Percentiles rank a stretch among this genome's conserved stretches.
These are phyloP conservation scores for Bolboschoenoplectus hybrid DNA, from an alignment of 202 grass and related monocot genomes.

Conservation along the genomic window DNA sequence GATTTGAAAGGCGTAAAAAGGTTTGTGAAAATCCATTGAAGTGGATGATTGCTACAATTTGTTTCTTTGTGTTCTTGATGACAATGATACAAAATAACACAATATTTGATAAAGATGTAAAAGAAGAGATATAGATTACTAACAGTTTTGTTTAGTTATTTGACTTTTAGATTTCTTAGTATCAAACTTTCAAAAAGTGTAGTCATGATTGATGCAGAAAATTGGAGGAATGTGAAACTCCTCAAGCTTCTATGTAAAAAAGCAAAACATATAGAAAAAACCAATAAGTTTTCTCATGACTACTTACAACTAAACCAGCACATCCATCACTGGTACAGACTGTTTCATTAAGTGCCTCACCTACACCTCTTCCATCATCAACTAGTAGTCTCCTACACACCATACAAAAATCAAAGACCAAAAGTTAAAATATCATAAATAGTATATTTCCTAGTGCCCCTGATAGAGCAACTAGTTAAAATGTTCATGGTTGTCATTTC, in stretches of 20 bases:
- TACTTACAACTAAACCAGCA: conserved; percentile 85
- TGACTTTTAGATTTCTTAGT: not conserved
- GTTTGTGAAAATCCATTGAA: not conserved
- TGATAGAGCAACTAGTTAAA: not conserved
- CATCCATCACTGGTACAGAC: conserved; percentile 64
- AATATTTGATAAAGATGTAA: not conserved
- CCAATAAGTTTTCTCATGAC: conserved; percentile 9
- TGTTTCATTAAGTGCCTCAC: conserved; percentile 81
- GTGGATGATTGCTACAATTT: not conserved
- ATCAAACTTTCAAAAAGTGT: not conserved
- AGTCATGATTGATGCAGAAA: not conserved
- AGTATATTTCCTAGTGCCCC: not conserved
- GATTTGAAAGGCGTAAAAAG: not conserved
- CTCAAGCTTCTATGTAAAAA: conserved; percentile 17
- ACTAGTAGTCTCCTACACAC: conserved; percentile 79
- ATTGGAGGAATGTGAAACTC: not conserved
- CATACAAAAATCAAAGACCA: conserved; percentile 24
- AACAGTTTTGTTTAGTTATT: conserved; percentile 24
- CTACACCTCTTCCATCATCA: conserved; percentile 87
- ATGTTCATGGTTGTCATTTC: conserved; percentile 4
- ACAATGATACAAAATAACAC: not conserved
- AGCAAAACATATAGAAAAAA: conserved; percentile 34
- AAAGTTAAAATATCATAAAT: not conserved
- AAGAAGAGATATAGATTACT: conserved; percentile 16
- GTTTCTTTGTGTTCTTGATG: not conserved